These are phyloP conservation scores for Cryphonectria nitschkei DNA, from an alignment of 2,329 filamentous ascomycete species.

Conservation along the genomic window DNA sequence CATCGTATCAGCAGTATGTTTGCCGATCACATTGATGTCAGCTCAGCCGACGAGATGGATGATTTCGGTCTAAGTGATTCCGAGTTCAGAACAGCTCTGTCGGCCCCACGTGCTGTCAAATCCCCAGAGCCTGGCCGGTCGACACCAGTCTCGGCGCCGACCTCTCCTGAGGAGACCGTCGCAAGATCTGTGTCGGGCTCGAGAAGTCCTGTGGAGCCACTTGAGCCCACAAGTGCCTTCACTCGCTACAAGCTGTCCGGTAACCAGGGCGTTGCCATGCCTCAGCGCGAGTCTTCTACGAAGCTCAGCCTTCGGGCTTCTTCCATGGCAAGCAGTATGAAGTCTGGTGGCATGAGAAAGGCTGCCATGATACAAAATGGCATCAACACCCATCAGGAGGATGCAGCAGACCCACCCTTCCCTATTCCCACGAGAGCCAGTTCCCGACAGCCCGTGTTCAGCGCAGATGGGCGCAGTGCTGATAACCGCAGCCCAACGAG, in stretches of 20 bases:
- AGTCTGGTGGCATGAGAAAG: conserved; percentile 70
- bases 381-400: conserved; percentile 69
- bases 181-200: conserved; percentile 33
- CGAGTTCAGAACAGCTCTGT: conserved; percentile 68
- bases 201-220: conserved; percentile 38
- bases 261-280: conserved; percentile 33
- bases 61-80: conserved; percentile 69
- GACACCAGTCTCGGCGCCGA: conserved; percentile 30
- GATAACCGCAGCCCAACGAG: conserved; percentile 77
- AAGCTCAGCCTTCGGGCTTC: conserved; percentile 36
- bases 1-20: conserved; percentile 84
- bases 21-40: conserved; percentile 74
- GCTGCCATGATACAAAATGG: conserved; percentile 81
- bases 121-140: conserved; percentile 23
- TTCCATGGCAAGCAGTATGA: conserved; percentile 44
- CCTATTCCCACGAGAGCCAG: conserved; percentile 89
- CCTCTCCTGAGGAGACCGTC: conserved; percentile 49
- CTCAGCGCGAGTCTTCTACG: conserved; percentile 10
- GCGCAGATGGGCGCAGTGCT: conserved; percentile 68
- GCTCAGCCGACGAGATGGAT: conserved; percentile 65
- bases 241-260: conserved; percentile 46
- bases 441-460: conserved; percentile 73
- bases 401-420: conserved; percentile 73
- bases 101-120: conserved; percentile 58
- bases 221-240: conserved; percentile 48